Base-by-base conservation (phyloP, 768 basidiomycete genomes). In the Tulasnella sp. region DNA sequence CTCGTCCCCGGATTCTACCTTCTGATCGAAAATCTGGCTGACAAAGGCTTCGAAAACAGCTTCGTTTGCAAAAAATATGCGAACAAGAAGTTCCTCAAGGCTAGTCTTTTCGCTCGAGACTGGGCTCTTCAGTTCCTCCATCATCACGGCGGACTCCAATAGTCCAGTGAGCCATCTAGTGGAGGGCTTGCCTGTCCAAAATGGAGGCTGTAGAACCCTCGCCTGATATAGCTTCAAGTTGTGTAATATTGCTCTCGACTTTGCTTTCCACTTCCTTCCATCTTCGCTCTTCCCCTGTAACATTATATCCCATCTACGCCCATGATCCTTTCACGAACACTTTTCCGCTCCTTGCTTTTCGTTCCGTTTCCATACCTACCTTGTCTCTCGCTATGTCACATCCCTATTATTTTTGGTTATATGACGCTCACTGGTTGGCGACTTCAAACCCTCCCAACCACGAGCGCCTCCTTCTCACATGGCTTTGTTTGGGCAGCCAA, bases 1-100 rank as follows among this genome's bases (percentile, higher is more conserved):
- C 88, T 99, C 56, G 84, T 91, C 71, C 90, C 91, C 8, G 97
- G 97, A 27, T 92, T 96, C 82, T 87, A 90, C 78, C 88, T 94
- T 85, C 89, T 99, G 74, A 87, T 95, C 80, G 94, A 96, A 85
- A 93, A 94, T 84, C 88, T 99, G 71, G 87, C 89, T 2, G 94
- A 95, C 81, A 86, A 89, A 9, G 90, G 91, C 82, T 98, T 99
- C 85, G 88, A 90, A n/a, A 88, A 90, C 74, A 91, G 92, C 82
- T 95, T 96, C 86, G 92, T 96, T 52, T 97, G 91, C 90, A 93
- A 93, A 88, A 99, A 99, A 88, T 99, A 99, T 85, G 91, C 95
- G 71, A 90, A 94, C 89, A 98, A 97, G 91, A 97, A 96, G 86
- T 99, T 98, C 90, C 91, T 99, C 85, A 95, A 97, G 86, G 97